Base-by-base conservation (phyloP, 2,329 filamentous ascomycete species). In the Stagonosporopsis tanaceti region DNA sequence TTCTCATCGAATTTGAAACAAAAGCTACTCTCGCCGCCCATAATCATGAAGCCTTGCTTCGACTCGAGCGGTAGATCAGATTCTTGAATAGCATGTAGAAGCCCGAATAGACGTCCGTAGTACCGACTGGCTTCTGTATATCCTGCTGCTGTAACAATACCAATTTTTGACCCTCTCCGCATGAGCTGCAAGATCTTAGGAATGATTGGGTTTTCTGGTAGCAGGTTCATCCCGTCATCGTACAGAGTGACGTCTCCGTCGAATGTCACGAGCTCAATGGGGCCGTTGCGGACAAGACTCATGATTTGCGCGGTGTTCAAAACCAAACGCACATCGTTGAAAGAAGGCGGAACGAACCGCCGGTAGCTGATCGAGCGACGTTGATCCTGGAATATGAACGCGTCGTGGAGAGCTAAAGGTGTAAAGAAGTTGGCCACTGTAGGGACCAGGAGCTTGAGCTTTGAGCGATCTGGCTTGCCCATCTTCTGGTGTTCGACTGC, bases 211-310 rank as follows among this genome's bases (percentile, higher is more conserved):
- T 91, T 96, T 15, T 86, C 82, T 0, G 88, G 82, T 52, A 89
- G 87, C 8, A 99, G 82, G 62, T 87, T 91, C 68, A 92, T 84
- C 12, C 95, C 95, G 71, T 99, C 81, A 44, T 83, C 80, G 75
- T 99, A 99, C 22, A 99, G 84, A 1, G 95, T 99, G 47, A 99
- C 93, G 77, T 99, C 95, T 77, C 95, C 95, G 76, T 99, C 95
- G 74, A 99, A 99, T 0, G 95, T 99, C 51, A 96, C 89, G 4
- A 99, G 84, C 66, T 95, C 88, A 8, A 97, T 83, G 4, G 87
- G 84, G 22, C 90, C 89, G 41, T 82, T 80, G 24, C 86, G 87
- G 15, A 92, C 89, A n/a, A 98, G 86, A 37, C 92, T 92, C 88
- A 97, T 93, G 59, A 94, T 84, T 78, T 99, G 95, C 17, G 95